Conservation (phyloP, 768 basidiomycete genomes). For the Kwoniella dejecticola region DNA sequence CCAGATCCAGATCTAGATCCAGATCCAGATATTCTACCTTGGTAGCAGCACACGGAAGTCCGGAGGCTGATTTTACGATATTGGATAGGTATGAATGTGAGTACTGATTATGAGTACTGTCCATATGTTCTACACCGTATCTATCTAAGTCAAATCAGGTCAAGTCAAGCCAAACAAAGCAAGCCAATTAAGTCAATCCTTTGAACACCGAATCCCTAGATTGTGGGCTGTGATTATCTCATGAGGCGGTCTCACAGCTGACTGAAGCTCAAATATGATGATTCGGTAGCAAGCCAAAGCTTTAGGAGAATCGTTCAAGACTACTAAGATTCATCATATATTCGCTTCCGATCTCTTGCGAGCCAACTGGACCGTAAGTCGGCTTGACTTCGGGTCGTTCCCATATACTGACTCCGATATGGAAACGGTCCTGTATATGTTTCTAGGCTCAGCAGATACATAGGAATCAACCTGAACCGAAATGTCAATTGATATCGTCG, state of each 20-base stretch:
- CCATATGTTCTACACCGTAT: not conserved
- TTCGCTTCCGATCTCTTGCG: conserved; percentile 57
- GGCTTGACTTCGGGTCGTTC: not conserved
- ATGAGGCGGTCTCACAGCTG: not conserved
- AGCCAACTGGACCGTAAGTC: conserved; percentile 57
- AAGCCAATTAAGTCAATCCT: no score
- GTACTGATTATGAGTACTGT: no score
- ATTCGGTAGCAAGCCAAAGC: conserved; percentile 58
- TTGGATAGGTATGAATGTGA: conserved; percentile 54
- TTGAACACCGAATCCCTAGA: no score
- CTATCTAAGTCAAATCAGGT: no score
- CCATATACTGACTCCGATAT: not conserved
- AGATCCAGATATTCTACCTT: not conserved
- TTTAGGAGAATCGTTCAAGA: conserved; percentile 42
- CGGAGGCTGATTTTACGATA: no score
- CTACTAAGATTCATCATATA: conserved; percentile 49
- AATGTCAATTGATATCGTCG: conserved; percentile 49
- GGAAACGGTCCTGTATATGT: not conserved
- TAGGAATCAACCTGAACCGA: conserved; percentile 42
- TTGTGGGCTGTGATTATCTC: no score
- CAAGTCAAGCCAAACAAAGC: no score
- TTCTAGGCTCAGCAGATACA: conserved; percentile 53
- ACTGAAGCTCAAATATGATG: not conserved
- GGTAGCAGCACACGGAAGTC: not conserved
- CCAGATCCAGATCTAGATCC: not conserved